phyloP scores from a whole-genome alignment of 1,284 basidiomycete species.

The Leccinum solheimii region DNA sequence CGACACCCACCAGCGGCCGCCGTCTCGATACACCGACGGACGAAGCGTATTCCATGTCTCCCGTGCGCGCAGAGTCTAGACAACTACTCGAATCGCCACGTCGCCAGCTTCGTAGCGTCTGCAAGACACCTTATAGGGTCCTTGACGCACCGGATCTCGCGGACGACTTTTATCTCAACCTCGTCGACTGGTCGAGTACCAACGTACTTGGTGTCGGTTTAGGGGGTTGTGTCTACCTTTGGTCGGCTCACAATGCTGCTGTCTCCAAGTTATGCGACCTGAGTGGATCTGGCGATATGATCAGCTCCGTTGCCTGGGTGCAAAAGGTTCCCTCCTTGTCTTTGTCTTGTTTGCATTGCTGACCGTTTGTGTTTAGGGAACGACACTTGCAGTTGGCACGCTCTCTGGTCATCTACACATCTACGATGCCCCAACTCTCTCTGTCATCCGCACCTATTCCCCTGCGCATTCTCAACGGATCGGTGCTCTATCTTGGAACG shows the following conservation, averaged over 20 bases:
- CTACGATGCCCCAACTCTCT: constrained; percentile 87
- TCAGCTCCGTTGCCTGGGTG: constrained; percentile 91
- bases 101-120: constrained; percentile 79
- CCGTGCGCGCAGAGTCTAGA: constrained; percentile 83
- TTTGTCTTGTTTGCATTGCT: constrained; percentile 27
- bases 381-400: constrained; percentile 91
- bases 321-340: constrained; percentile 61
- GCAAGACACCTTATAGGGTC: constrained; percentile 96
- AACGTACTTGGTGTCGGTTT: constrained; percentile 95
- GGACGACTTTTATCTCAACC: constrained; percentile 98
- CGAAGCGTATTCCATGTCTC: constrained; percentile 87
- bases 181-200: constrained; percentile 96
- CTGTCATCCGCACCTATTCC: constrained; percentile 82
- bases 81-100: constrained; percentile 85
- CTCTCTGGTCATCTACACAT: constrained; percentile 87
- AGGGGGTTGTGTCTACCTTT: constrained; percentile 91
- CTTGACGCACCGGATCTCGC: constrained; percentile 96
- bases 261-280: constrained; percentile 94
- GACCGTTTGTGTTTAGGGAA: constrained; percentile 53
- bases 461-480: constrained; percentile 88
- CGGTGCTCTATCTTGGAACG: constrained; percentile 94
- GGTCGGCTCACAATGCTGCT: constrained; percentile 91
- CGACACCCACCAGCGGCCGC: constrained; percentile 48
- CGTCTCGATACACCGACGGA: constrained; percentile 77
- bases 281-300: constrained; percentile 56